These are phyloP conservation scores for Schizothecium vesticola DNA, from an alignment of 495 filamentous ascomycete genomes.

Conservation along the genomic window DNA sequence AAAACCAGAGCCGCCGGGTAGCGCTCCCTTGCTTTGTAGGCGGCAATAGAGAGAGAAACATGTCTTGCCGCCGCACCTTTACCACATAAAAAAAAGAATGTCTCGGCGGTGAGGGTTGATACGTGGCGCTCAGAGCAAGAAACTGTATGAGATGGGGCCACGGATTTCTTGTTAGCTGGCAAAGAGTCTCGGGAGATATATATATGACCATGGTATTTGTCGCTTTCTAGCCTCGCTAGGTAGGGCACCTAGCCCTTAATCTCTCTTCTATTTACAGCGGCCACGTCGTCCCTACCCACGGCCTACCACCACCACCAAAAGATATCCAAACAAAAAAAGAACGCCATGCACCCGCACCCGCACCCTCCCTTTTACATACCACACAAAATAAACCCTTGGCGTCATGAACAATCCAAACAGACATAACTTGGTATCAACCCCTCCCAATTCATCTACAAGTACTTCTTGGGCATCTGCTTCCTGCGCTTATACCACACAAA, in stretches of 20 bases:
- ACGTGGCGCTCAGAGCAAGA: not conserved
- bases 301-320: not conserved
- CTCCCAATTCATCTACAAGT: constrained; percentile 49
- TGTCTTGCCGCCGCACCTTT: too few species aligned
- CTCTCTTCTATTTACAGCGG: not conserved
- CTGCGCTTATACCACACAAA: constrained; percentile 82
- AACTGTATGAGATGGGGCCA: not conserved
- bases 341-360: constrained; percentile 4
- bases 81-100: too few species aligned
- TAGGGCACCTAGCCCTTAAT: not conserved
- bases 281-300: not conserved
- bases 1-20: too few species aligned
- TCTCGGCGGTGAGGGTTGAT: too few species aligned
- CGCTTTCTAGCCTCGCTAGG: not conserved
- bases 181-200: not conserved
- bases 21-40: too few species aligned
- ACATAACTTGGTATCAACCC: not conserved
- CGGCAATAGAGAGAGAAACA: too few species aligned
- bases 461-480: constrained; percentile 84
- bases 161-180: too few species aligned
- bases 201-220: not conserved
- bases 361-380: not conserved
- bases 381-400: not conserved
- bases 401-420: constrained; percentile 11
- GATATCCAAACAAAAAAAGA: constrained; percentile 2